These are phyloP conservation scores for Xylaria telfairii DNA, from an alignment of 495 filamentous ascomycete species.

Conservation along the genomic window DNA sequence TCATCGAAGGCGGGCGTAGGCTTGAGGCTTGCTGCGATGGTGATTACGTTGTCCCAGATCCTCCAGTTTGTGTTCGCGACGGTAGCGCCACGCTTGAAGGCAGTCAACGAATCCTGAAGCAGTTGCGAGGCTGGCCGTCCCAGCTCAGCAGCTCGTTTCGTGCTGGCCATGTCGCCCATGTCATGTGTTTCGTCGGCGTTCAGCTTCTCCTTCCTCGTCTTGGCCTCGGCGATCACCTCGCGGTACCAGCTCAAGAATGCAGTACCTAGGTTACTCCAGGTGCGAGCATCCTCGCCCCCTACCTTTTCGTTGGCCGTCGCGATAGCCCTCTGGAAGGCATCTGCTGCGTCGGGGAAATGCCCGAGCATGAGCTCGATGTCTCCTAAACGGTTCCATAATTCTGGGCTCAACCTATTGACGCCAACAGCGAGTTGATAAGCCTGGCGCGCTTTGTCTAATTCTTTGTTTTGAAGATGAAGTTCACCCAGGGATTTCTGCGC, in stretches of 20 bases:
- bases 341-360: conserved; percentile 78
- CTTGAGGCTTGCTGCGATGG: conserved; percentile 75
- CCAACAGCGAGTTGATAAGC: conserved; percentile 78
- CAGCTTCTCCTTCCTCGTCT: conserved; percentile 33
- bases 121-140: conserved; percentile 55
- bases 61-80: conserved; percentile 83
- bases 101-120: conserved; percentile 74
- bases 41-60: conserved; percentile 96
- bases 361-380: conserved; percentile 82
- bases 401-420: conserved; percentile 79
- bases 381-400: conserved; percentile 87
- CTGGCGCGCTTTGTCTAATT: conserved; percentile 72
- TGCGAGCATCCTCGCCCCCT: conserved; percentile 87
- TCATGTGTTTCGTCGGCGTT: conserved; percentile 38
- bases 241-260: conserved; percentile 62
- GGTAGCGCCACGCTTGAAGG: conserved; percentile 81
- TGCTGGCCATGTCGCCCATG: conserved; percentile 31
- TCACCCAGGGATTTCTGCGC: conserved; percentile 88
- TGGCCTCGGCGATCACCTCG: conserved; percentile 48
- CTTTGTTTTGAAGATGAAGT: conserved; percentile 67
- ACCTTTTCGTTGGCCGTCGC: conserved; percentile 56
- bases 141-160: conserved; percentile 30
- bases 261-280: conserved; percentile 93
- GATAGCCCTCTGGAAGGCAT: conserved; percentile 82
- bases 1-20: conserved; percentile 74